Base-by-base conservation (phyloP, 2,329 filamentous ascomycete species). In the Parasarocladium wereldwijsianum region DNA sequence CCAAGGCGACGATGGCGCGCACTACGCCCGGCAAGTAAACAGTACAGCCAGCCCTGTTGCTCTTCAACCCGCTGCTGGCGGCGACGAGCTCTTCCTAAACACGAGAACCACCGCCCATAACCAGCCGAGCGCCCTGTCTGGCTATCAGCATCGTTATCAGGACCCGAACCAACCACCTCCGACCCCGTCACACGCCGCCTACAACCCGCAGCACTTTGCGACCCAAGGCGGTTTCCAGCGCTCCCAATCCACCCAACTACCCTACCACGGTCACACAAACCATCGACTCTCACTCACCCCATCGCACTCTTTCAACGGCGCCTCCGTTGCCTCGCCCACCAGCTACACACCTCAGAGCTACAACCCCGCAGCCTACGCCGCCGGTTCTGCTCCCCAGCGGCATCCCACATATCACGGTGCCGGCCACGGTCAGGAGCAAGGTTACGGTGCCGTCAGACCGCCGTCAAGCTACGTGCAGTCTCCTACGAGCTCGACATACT, bases 121-220 rank as follows among this genome's bases (percentile, higher is more conserved):
- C 22, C 38, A 43, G 41, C 41, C 52, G 46, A 46, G 51, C 54
- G 49, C 64, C 42, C 51, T 62, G 47, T 54, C 59, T 27, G 56
- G 66, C 44, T 65, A 70, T 44, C 60, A 66, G 36, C 59, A 66
- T 37, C 57, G 63, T 37, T 64, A 64, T 42, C 57, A 64, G 38
- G 50, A 57, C 34, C 50, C 58, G 34, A 43, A 17, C 19, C 28
- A 16, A 8, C 26, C 58, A 36, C 53, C 64, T 38, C 50, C 62
- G 14, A 58, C 62, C 6, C 54, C 61, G 11, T 54, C 57, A 16
- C 57, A 60, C 28, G 43, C 60, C 14, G 51, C 67, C 24, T 87
- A 86, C 52, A 87, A 86, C 45, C 80, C 82, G 2, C 68, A 78
- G 47, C 59, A 64, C 21, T 87, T 71, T 47, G 58, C 55, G 5